phyloP scores from a whole-genome alignment of 2,329 filamentous ascomycete species.

The Ophidiomyces ophidiicola region DNA sequence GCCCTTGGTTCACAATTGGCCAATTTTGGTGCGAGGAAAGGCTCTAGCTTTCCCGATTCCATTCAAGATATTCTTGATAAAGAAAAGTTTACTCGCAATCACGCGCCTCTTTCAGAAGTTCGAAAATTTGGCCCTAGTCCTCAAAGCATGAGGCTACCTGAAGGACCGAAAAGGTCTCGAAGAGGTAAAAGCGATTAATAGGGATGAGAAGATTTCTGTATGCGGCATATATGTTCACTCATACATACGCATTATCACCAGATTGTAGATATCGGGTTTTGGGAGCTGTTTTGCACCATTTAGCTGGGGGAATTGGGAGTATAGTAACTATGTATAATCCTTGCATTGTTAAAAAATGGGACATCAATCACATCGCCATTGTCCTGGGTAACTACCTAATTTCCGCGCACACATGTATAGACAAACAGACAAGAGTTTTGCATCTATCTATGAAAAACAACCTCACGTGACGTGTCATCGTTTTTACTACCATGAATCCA shows the following conservation, averaged over 20 bases:
- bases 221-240: conserved; percentile 1
- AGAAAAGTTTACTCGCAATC: conserved; percentile 27
- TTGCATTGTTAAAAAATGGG: too few species aligned
- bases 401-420: too few species aligned
- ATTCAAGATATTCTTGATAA: conserved; percentile 28
- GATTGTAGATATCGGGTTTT: background rate
- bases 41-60: conserved; percentile 20
- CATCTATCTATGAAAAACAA: too few species aligned
- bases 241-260: too few species aligned
- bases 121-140: conserved; percentile 20
- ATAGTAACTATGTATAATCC: conserved; percentile 5
- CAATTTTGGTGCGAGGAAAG: conserved; percentile 32
- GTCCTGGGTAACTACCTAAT: too few species aligned
- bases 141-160: too few species aligned
- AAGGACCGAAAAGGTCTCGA: too few species aligned
- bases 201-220: conserved; percentile 1
- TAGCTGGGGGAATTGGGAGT: conserved; percentile 6
- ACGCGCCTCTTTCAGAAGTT: conserved; percentile 26
- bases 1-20: conserved; percentile 30
- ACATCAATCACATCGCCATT: too few species aligned
- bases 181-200: too few species aligned
- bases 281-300: background rate
- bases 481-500: too few species aligned
- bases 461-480: too few species aligned
- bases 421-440: too few species aligned